phyloP scores from a whole-genome alignment of 164 flowering plant species.

The Sedum album region DNA sequence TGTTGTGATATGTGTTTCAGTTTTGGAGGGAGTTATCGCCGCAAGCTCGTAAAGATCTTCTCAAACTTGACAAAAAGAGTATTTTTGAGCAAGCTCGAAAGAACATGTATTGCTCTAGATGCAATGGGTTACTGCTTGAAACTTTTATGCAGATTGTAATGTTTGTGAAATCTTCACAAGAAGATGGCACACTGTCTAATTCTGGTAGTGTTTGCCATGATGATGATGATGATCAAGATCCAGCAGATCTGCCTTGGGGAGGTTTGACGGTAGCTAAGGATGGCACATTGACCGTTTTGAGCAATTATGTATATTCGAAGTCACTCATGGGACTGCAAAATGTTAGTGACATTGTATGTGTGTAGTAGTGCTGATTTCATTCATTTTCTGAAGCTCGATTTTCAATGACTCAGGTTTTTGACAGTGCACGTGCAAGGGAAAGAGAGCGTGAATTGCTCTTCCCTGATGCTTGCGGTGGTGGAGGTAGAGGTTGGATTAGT shows the following conservation, averaged over 20 bases:
- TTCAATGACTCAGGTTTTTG: constrained; percentile 63
- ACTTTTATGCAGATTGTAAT: constrained; percentile 84
- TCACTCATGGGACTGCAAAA: constrained; percentile 81
- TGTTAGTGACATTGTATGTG: constrained; percentile 28
- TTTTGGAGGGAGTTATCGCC: constrained; percentile 87
- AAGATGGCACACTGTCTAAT: constrained; percentile 32
- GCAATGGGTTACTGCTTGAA: constrained; percentile 94
- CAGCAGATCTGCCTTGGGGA: constrained; percentile 95
- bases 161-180: constrained; percentile 85
- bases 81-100: constrained; percentile 95
- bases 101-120: constrained; percentile 93
- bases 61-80: constrained; percentile 78
- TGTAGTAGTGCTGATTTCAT: neutral
- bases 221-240: constrained; percentile 74
- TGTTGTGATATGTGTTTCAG: constrained; percentile 26
- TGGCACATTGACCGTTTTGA: constrained; percentile 76
- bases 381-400: constrained; percentile 5
- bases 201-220: constrained; percentile 33
- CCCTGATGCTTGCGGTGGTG: constrained; percentile 99
- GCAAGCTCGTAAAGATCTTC: constrained; percentile 67
- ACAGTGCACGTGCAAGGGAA: constrained; percentile 90
- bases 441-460: constrained; percentile 86
- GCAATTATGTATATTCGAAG: constrained; percentile 64
- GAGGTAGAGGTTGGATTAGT: constrained; percentile 98
- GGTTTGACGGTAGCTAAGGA: constrained; percentile 80